Evolutionary conservation across 1,284 basidiomycete species (phyloP), one percentile per base, ranked within the genome.

Genomic region (Cerrena zonata): DNA sequence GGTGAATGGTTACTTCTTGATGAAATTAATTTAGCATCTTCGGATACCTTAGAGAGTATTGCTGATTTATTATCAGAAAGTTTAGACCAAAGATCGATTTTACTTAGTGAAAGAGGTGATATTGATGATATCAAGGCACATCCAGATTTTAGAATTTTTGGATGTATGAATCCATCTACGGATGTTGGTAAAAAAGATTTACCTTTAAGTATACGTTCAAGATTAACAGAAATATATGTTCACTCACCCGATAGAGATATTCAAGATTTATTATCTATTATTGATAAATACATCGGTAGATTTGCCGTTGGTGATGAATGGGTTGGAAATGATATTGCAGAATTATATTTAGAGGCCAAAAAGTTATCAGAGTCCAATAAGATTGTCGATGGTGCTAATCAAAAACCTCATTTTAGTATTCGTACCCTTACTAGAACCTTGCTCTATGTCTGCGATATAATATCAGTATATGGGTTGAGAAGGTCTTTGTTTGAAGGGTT

Each of bases 161-260:
- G 94, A 1, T 99, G 96, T 66, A 99, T 99, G 96, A 99, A 99
- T 64, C 96, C 96, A 2, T 96, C 96, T 0, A 99, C 95, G 2
- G 96, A 99, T 58, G 91, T 98, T 19, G 96, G 96, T 48, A 99
- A 99, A 76, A 95, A 94, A 62, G 95, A 98, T 61, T 82, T 99
- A 1, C 91, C 93, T 10, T 84, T 89, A 0, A 89, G 88, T 58
- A 87, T 99, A 43, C 86, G 95, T 30, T 84, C 88, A 5, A 84
- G 91, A 26, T 99, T 99, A 72, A 98, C 94, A 2, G 96, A 99
- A 68, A 82, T 99, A 46, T 94, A 95, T 63, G 94, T 98, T 2
- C 84, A 89, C 12, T 82, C 95, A 11, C 95, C 96, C 1, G 96
- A 99, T 60, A 79, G 88, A 23, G 93, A 99, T 66, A 82, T 81